Percentiles rank a stretch among this genome's conserved stretches.
Evolutionary conservation across 345 rosid genomes (phyloP).

Genomic region (Combretum micranthum): DNA sequence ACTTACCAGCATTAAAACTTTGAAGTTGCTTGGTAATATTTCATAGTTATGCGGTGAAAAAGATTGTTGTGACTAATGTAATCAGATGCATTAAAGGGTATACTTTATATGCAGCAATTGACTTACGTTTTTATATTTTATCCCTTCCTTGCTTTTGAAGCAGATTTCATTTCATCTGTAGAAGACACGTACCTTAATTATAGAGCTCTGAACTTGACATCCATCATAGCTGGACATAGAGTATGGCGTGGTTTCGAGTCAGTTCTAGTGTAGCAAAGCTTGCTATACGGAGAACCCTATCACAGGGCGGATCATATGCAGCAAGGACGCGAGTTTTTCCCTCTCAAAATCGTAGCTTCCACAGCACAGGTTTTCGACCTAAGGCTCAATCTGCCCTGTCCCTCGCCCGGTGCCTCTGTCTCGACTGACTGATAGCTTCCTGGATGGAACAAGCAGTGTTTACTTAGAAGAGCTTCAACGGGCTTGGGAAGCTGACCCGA

Average conservation of each 20-base stretch:
- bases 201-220: slow-evolving; percentile 5
- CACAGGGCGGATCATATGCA: slow-evolving; percentile 13
- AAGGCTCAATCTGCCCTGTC: slow-evolving; percentile 14
- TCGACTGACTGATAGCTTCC: slow-evolving; percentile 15
- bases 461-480: slow-evolving; percentile 21
- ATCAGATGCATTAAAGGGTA: too few relatives aligned
- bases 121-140: too few relatives aligned
- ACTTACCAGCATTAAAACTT: too few relatives aligned
- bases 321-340: slow-evolving; percentile 10
- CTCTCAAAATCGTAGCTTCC: slow-evolving; percentile 7
- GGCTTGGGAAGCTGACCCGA: slow-evolving; percentile 24
- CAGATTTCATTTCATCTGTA: too few relatives aligned
- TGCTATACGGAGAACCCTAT: slow-evolving; percentile 12
- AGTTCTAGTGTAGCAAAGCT: slow-evolving; percentile 15
- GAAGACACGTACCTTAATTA: not conserved
- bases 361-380: slow-evolving; percentile 10
- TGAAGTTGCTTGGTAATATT: too few relatives aligned
- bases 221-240: slow-evolving; percentile 4
- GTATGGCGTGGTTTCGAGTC: slow-evolving; percentile 15
- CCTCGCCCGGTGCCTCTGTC: slow-evolving; percentile 21
- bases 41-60: too few relatives aligned
- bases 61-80: too few relatives aligned
- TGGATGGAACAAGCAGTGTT: slow-evolving; percentile 23
- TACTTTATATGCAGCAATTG: too few relatives aligned
- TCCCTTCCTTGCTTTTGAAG: too few relatives aligned